Evolutionary conservation across 306 rosid genomes (phyloP).

Genomic region (Citrullus amarus): DNA sequence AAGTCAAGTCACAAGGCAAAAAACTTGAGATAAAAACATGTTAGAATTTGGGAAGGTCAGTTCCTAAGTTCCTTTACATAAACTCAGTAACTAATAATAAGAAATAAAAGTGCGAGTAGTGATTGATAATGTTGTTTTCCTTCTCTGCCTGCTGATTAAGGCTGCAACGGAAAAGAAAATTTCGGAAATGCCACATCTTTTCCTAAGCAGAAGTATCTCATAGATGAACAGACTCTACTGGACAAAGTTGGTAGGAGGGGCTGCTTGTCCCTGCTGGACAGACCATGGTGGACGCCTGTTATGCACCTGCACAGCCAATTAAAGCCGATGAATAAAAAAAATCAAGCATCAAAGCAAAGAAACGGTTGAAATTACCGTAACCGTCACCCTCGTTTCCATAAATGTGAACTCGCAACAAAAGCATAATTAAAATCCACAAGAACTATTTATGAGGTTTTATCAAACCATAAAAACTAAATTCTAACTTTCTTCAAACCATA

Average conservation of each 20-base stretch:
- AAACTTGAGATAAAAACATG: neutral
- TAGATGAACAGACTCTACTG: neutral
- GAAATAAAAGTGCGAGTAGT: neutral
- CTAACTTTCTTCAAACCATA: too few relatives aligned
- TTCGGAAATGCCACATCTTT: neutral
- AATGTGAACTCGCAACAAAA: neutral
- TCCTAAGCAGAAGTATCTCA: neutral
- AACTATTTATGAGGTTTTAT: too few relatives aligned
- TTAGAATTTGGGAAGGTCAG: neutral
- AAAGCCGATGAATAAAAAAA: neutral
- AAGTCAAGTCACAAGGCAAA: neutral
- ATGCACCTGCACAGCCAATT: conserved; percentile 39
- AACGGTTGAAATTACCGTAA: neutral
- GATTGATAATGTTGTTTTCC: neutral
- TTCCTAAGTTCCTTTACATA: neutral
- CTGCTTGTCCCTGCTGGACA: conserved; percentile 54
- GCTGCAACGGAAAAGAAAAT: neutral
- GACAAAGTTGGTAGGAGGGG: conserved; percentile 23
- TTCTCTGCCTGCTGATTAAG: neutral
- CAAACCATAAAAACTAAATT: too few relatives aligned
- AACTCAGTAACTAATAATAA: neutral
- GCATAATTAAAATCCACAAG: neutral
- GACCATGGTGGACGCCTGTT: conserved; percentile 79
- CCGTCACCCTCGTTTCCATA: neutral
- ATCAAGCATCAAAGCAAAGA: neutral